Evolutionary conservation across 257 asterid genomes (phyloP).

Genomic region (Salvia hispanica): DNA sequence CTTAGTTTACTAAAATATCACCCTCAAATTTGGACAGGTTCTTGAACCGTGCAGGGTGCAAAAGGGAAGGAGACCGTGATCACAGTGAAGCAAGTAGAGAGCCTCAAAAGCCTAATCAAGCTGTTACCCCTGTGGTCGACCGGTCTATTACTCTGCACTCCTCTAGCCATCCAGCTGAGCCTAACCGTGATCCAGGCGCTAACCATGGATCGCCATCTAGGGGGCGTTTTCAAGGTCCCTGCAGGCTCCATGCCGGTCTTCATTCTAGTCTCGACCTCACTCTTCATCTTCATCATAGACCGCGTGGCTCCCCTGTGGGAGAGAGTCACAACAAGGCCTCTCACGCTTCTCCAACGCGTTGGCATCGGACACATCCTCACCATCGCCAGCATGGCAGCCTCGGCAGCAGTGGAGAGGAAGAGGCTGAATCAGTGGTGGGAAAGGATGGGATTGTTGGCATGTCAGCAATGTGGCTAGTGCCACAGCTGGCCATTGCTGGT

Average conservation of each 20-base stretch:
- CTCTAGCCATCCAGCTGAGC: constrained; percentile 60
- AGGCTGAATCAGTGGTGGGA: constrained; percentile 25
- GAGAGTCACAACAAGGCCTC: constrained; percentile 39
- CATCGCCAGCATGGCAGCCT: constrained; percentile 50
- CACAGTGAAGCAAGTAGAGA: constrained; percentile 65
- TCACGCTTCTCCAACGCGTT: constrained; percentile 58
- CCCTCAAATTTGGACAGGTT: constrained; percentile 42
- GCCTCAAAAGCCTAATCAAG: constrained; percentile 56
- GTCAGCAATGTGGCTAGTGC: constrained; percentile 64
- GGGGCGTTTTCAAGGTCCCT: constrained; percentile 51
- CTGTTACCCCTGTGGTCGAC: constrained; percentile 71
- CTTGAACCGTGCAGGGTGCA: constrained; percentile 63
- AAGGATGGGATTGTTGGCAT: constrained; percentile 25
- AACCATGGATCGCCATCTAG: constrained; percentile 62
- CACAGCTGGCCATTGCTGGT: constrained; percentile 57
- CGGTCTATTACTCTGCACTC: constrained; percentile 62
- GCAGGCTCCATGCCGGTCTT: constrained; percentile 66
- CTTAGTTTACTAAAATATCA: neutral
- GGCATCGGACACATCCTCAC: constrained; percentile 59
- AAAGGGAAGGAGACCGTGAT: constrained; percentile 41
- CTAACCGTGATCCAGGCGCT: constrained; percentile 64
- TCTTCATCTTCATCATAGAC: constrained; percentile 53
- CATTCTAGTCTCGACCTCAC: constrained; percentile 53
- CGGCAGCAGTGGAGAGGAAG: constrained; percentile 59
- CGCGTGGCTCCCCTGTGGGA: constrained; percentile 51